Base-by-base conservation (phyloP, 345 rosid genomes). In the Syzygium jambos region DNA sequence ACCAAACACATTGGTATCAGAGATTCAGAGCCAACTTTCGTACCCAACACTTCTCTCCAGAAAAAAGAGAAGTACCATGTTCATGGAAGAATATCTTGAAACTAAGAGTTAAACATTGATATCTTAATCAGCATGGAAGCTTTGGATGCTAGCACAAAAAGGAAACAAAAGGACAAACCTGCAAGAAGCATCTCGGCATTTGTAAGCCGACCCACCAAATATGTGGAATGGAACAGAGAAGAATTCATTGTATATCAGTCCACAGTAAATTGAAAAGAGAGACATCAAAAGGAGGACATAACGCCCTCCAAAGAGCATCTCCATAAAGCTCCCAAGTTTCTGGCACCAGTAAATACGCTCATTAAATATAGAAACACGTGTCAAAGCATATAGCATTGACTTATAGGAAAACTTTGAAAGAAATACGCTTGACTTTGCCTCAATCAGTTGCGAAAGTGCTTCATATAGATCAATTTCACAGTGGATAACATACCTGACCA, bases 291-390 rank as follows among this genome's bases (percentile, higher is more conserved):
- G 95, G 86, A 97, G 95, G 54, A 94, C 95, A 94, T 97, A 97
- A 85, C 99, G 98, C 59, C 99, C 99, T 25, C 98, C 98, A 88
- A 97, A 97, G 77, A 96, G 93, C 98, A 97, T 95, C 93, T 95
- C 99, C 99, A 97, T 96, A 93, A 97, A 97, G 95, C 99, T 97
- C 90, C 99, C 99, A 54, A 95, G 99, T 95, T 95, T 96, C 99
- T 97, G 93, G 84, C 84, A 90, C 84, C 63, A 85, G 65, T 84
- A 51, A 63, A 63, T 11, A 84, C 10, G 13, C 23, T 52, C 19
- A n/a, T 51, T 51, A 84, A 52, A 51, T 29, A 84, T 9, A 84
- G 41, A 51, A 38, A 19, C 0, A 1, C 11, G 4, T 51, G 15
- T 29, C 54, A 46, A 52, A 83, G 55, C 34, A 83, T 25, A 51